Conservation (phyloP, 768 basidiomycete species). For the Crepidotus variabilis region DNA sequence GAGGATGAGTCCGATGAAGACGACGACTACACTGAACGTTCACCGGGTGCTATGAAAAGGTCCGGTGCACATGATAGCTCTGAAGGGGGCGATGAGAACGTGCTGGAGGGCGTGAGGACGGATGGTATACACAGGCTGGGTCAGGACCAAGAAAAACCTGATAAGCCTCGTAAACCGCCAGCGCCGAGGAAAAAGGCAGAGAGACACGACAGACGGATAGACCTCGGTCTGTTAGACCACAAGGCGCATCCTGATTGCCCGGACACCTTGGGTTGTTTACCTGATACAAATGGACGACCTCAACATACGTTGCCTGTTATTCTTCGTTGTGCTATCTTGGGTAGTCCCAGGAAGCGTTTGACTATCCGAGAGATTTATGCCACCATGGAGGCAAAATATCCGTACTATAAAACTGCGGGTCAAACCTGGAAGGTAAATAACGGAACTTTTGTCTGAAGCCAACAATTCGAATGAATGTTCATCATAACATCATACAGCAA, state of each 20-base stretch:
- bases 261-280: slow-evolving; percentile 71
- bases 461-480: slow-evolving; percentile 11
- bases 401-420: slow-evolving; percentile 76
- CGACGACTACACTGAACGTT: slow-evolving; percentile 15
- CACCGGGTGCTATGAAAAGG: slow-evolving; percentile 5
- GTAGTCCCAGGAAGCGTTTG: slow-evolving; percentile 67
- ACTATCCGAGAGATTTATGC: slow-evolving; percentile 86
- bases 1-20: slow-evolving; percentile 21
- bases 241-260: slow-evolving; percentile 74
- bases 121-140: background rate
- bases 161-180: slow-evolving; percentile 16
- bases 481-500: slow-evolving; percentile 48
- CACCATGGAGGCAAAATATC: slow-evolving; percentile 83
- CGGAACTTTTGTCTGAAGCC: slow-evolving; percentile 7
- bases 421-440: slow-evolving; percentile 76
- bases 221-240: slow-evolving; percentile 39
- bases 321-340: slow-evolving; percentile 79
- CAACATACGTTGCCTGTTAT: slow-evolving; percentile 86
- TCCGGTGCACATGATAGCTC: background rate
- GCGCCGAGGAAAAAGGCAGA: slow-evolving; percentile 22
- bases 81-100: slow-evolving; percentile 5
- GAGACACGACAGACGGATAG: slow-evolving; percentile 24
- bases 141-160: slow-evolving; percentile 3
- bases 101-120: slow-evolving; percentile 2
- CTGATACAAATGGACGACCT: slow-evolving; percentile 74